Conservation (phyloP, 2,329 filamentous ascomycete genomes). For the Neonectria coccinea region DNA sequence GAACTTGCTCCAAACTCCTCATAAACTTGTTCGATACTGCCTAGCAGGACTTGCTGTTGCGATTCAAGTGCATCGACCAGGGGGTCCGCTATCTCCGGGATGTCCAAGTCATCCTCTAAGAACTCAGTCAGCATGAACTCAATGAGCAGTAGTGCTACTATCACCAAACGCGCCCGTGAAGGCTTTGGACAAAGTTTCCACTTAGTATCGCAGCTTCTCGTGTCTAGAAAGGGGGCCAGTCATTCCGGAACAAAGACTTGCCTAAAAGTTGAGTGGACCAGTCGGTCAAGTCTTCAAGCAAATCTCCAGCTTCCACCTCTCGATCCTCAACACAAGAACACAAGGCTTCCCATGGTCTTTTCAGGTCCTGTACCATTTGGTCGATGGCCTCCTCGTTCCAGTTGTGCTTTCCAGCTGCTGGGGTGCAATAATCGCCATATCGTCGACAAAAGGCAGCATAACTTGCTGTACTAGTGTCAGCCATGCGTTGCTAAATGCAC, state of each 20-base stretch:
- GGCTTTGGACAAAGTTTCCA: background rate
- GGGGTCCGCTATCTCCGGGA: constrained; percentile 12
- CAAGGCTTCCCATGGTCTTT: constrained; percentile 48
- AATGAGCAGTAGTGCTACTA: background rate
- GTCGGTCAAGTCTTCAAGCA: constrained; percentile 6
- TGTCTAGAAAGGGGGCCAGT: background rate
- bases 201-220: background rate
- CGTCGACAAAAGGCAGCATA: constrained; percentile 59
- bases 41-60: constrained; percentile 44
- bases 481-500: background rate
- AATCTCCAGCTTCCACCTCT: background rate
- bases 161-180: too few species aligned
- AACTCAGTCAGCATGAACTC: background rate
- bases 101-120: background rate
- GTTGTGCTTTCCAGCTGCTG: constrained; percentile 43
- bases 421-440: constrained; percentile 52
- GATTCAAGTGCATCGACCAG: constrained; percentile 46
- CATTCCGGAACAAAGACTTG: background rate
- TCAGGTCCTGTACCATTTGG: constrained; percentile 51
- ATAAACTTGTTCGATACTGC: constrained; percentile 44
- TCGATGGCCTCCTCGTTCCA: constrained; percentile 61
- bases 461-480: constrained; percentile 34
- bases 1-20: constrained; percentile 39
- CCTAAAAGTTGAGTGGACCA: constrained; percentile 32
- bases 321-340: background rate